Evolutionary conservation across 2,329 filamentous ascomycete species (phyloP).

Genomic region (Ophiostoma sp.): DNA sequence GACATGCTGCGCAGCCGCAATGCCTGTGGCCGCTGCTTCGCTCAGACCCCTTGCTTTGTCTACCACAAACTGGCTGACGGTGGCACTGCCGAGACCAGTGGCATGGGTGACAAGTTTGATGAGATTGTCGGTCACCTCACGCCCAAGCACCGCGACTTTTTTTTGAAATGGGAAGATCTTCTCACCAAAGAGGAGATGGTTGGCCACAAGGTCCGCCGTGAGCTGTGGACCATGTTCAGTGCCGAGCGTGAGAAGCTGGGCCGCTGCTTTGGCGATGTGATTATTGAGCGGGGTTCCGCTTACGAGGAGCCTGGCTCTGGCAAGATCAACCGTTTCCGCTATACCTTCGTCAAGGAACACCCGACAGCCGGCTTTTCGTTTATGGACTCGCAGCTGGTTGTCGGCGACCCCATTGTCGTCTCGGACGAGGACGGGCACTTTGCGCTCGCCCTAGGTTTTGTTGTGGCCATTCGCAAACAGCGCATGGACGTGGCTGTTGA

Average conservation of each 20-base stretch:
- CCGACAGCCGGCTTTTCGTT: conserved; percentile 69
- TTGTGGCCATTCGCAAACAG: conserved; percentile 72
- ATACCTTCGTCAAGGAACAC: conserved; percentile 76
- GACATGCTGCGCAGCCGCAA: conserved; percentile 81
- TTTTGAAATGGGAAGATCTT: conserved; percentile 90
- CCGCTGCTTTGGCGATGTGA: conserved; percentile 83
- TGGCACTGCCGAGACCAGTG: conserved; percentile 78
- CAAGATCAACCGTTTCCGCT: conserved; percentile 90
- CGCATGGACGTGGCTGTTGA: conserved; percentile 88
- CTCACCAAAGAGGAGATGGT: conserved; percentile 94
- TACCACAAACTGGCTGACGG: conserved; percentile 90
- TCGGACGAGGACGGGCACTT: conserved; percentile 96
- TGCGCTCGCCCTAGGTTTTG: conserved; percentile 88
- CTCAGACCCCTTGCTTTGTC: conserved; percentile 84
- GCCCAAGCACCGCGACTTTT: conserved; percentile 74
- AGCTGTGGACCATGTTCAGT: conserved; percentile 96
- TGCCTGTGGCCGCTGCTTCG: conserved; percentile 84
- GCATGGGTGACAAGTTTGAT: conserved; percentile 77
- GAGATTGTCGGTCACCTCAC: conserved; percentile 78
- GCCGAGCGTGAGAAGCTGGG: conserved; percentile 82
- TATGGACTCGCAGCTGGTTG: conserved; percentile 80
- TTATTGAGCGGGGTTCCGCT: conserved; percentile 76
- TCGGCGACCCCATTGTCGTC: conserved; percentile 92
- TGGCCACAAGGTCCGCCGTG: conserved; percentile 79
- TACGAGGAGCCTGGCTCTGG: conserved; percentile 67